Percentiles rank a stretch among this genome's conserved stretches.
phyloP scores from a whole-genome alignment of 2,329 filamentous ascomycete genomes.

The Atkinsonella texensis region DNA sequence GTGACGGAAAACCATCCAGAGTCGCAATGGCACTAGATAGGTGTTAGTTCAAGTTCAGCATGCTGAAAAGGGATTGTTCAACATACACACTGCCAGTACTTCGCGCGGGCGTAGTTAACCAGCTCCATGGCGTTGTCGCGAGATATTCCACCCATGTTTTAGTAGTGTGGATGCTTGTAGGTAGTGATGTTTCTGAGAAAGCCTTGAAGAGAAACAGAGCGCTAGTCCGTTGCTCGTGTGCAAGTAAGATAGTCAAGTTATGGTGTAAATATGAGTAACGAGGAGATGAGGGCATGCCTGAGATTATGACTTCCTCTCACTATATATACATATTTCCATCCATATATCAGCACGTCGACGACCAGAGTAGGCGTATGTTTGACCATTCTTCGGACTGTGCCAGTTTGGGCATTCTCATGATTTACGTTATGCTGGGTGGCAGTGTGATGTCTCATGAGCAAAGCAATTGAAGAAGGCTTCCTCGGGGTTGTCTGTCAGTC shows the following conservation, averaged over 20 bases:
- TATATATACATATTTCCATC: not conserved
- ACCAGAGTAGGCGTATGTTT: not conserved
- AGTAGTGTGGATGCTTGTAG: not conserved
- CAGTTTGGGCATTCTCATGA: not conserved
- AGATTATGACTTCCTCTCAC: not conserved
- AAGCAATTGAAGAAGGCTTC: not conserved
- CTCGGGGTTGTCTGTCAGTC: not conserved
- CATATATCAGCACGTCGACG: not conserved
- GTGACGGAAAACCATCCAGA: conserved; percentile 12
- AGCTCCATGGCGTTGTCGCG: not conserved
- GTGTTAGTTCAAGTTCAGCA: conserved; percentile 1
- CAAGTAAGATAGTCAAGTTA: not conserved
- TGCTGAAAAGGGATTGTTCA: no score
- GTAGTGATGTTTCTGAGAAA: not conserved
- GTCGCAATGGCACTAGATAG: conserved; percentile 10
- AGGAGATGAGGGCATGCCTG: not conserved
- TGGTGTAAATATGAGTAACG: not conserved
- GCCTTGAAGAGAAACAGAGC: not conserved
- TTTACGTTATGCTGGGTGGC: not conserved
- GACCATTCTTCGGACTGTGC: not conserved
- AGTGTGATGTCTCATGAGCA: conserved; percentile 2
- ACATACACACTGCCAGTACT: conserved; percentile 11
- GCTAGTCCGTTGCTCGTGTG: not conserved
- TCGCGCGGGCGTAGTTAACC: not conserved
- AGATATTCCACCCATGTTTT: not conserved